Percentiles rank a stretch among this genome's conserved stretches.
Evolutionary conservation across 2,329 filamentous ascomycete genomes (phyloP).

Genomic region (Venturia asperata): DNA sequence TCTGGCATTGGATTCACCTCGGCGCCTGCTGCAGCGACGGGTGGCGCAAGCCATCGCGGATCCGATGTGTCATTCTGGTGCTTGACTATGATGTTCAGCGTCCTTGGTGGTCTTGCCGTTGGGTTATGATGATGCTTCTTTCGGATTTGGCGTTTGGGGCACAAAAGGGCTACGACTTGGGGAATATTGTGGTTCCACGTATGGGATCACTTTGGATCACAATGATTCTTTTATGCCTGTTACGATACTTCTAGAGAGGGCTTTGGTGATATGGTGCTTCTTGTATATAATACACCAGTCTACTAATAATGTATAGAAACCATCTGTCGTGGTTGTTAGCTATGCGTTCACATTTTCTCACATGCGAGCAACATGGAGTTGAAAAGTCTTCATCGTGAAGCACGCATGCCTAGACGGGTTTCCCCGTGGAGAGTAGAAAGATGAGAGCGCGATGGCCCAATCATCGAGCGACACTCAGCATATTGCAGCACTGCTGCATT

Average conservation of each 20-base stretch:
- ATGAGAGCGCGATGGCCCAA: no score
- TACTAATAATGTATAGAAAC: background rate
- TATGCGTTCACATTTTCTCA: no score
- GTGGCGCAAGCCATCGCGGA: background rate
- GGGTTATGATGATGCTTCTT: background rate
- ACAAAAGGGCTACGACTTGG: background rate
- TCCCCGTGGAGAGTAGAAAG: background rate
- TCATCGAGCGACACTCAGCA: no score
- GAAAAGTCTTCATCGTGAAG: no score
- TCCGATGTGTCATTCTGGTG: background rate
- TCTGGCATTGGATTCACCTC: conserved; percentile 13
- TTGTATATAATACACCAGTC: no score
- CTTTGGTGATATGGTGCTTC: no score
- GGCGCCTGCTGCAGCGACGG: background rate
- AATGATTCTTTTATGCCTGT: background rate
- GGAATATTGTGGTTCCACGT: background rate
- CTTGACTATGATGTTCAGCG: background rate
- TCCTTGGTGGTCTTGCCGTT: conserved; percentile 13
- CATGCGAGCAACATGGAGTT: no score
- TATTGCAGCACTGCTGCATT: no score
- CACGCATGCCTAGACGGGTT: background rate
- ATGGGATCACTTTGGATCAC: background rate
- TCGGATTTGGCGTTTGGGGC: background rate
- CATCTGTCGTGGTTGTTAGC: background rate
- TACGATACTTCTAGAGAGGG: background rate